Evolutionary conservation across 441 rosid genomes (phyloP).

Genomic region (Populus hybrid): DNA sequence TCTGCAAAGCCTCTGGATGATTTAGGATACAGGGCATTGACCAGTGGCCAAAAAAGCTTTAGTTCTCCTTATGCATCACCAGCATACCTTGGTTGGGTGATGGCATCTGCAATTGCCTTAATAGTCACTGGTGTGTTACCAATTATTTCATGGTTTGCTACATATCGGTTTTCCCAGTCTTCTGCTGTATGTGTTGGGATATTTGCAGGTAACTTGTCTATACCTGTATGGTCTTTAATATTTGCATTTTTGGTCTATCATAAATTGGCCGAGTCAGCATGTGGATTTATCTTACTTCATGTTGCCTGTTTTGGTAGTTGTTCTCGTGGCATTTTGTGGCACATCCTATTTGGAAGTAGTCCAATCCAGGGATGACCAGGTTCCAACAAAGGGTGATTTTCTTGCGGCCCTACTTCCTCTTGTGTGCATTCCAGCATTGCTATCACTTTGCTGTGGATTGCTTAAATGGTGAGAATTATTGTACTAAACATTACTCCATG

Average conservation of each 20-base stretch:
- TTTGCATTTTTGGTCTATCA: slow-evolving; percentile 13
- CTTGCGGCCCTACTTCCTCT: slow-evolving; percentile 99
- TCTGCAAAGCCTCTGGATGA: slow-evolving; percentile 90
- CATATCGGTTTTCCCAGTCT: slow-evolving; percentile 89
- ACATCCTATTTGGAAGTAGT: slow-evolving; percentile 90
- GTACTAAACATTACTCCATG: slow-evolving; percentile 15
- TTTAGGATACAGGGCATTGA: slow-evolving; percentile 77
- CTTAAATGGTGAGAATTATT: slow-evolving; percentile 75
- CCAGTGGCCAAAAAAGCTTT: slow-evolving; percentile 58
- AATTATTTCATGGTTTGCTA: slow-evolving; percentile 95
- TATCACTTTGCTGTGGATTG: slow-evolving; percentile 90
- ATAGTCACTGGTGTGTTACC: slow-evolving; percentile 95
- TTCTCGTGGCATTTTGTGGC: slow-evolving; percentile 95
- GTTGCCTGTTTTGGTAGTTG: slow-evolving; percentile 54
- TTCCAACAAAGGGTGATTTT: slow-evolving; percentile 90
- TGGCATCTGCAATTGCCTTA: slow-evolving; percentile 93
- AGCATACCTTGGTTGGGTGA: slow-evolving; percentile 96
- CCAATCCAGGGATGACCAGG: slow-evolving; percentile 84
- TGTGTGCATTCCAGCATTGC: slow-evolving; percentile 89
- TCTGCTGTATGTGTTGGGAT: slow-evolving; percentile 87
- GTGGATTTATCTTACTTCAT: slow-evolving; percentile 12
- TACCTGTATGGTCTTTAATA: slow-evolving; percentile 11
- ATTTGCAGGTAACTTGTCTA: slow-evolving; percentile 66
- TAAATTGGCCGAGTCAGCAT: slow-evolving; percentile 12
- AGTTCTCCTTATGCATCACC: slow-evolving; percentile 89